Evolutionary conservation across 129 eudicot genomes (phyloP).

Genomic region (Helianthus annuus): DNA sequence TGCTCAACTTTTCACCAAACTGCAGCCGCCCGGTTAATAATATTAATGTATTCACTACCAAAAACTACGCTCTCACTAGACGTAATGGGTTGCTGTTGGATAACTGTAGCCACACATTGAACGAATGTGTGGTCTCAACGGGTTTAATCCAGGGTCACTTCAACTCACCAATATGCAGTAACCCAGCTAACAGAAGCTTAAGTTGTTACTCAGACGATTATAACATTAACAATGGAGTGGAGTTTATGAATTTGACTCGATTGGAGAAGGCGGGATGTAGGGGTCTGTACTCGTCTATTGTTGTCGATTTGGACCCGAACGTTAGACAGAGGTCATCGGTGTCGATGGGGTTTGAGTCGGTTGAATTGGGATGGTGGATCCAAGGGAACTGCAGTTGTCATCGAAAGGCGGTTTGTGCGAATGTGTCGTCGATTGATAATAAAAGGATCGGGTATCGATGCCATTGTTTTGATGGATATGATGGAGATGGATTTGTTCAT

Average conservation of each 20-base stretch:
- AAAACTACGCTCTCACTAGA: slow-evolving; percentile 45
- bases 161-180: slow-evolving; percentile 22
- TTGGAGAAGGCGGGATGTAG: slow-evolving; percentile 38
- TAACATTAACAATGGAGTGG: neutral
- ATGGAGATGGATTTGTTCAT: slow-evolving; percentile 74
- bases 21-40: slow-evolving; percentile 46
- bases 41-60: slow-evolving; percentile 17
- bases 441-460: slow-evolving; percentile 52
- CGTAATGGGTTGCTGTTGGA: slow-evolving; percentile 49
- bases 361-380: slow-evolving; percentile 83
- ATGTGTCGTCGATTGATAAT: slow-evolving; percentile 1
- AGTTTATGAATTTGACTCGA: slow-evolving; percentile 29
- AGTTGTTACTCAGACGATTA: slow-evolving; percentile 49
- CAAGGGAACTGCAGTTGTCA: slow-evolving; percentile 54
- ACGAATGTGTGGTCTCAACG: slow-evolving; percentile 40
- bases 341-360: slow-evolving; percentile 50
- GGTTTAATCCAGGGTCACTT: slow-evolving; percentile 32
- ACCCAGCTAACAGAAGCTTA: slow-evolving; percentile 7
- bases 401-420: slow-evolving; percentile 43
- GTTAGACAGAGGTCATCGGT: slow-evolving; percentile 23
- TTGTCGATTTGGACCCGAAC: slow-evolving; percentile 25
- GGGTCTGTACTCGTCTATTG: slow-evolving; percentile 47
- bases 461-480: slow-evolving; percentile 54
- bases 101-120: slow-evolving; percentile 38
- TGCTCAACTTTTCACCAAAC: slow-evolving; percentile 42